These are phyloP conservation scores for Durusdinium trenchii DNA, from an alignment of 73 alveolate species.

Conservation along the genomic window DNA sequence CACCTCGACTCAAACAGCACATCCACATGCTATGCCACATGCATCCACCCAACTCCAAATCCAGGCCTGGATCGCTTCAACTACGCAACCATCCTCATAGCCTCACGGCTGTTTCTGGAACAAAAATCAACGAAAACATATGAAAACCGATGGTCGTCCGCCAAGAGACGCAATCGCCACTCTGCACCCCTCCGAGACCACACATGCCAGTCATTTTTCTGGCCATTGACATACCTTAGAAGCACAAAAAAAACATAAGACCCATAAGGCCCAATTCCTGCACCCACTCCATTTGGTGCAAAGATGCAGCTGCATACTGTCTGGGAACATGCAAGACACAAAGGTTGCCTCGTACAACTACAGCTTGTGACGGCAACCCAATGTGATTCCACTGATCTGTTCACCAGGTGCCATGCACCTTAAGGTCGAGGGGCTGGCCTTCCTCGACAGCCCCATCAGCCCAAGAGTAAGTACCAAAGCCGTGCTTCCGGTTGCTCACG, in stretches of 20 bases:
- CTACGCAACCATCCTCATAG: conserved; percentile 57
- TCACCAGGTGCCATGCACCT: background rate
- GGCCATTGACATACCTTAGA: conserved; percentile 70
- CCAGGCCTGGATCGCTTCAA: conserved; percentile 66
- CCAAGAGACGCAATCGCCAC: conserved; percentile 70
- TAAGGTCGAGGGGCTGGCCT: conserved; percentile 48
- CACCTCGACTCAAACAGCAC: background rate
- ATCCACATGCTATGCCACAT: background rate
- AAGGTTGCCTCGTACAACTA: background rate
- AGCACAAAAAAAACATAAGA: background rate
- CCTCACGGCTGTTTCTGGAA: background rate
- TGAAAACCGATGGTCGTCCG: background rate
- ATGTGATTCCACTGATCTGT: background rate
- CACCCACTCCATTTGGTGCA: background rate
- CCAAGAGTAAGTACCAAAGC: conserved; percentile 76
- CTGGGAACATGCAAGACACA: too few relatives aligned
- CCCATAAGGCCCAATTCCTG: background rate
- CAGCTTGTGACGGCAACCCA: background rate
- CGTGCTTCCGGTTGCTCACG: conserved; percentile 76
- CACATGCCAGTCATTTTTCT: conserved; percentile 69
- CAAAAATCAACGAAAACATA: background rate
- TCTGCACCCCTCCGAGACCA: conserved; percentile 40
- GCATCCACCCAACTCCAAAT: background rate
- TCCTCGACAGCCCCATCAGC: conserved; percentile 87
- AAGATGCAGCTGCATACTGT: background rate